Percentiles rank a stretch among this genome's conserved stretches.
phyloP scores from a whole-genome alignment of 495 filamentous ascomycete species.

The Xylona heveae region DNA sequence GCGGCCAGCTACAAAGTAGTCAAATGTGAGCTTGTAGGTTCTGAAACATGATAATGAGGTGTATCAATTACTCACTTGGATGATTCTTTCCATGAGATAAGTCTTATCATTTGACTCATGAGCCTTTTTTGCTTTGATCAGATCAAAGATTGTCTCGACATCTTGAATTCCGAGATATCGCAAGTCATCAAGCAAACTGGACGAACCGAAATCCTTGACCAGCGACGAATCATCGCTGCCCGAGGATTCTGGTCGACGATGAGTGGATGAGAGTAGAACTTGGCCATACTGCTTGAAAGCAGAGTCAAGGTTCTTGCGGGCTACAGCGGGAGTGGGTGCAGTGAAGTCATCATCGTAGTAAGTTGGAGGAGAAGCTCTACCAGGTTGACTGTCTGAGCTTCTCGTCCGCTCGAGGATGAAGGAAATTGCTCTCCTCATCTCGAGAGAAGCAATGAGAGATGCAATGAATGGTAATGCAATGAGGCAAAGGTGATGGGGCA shows the following conservation, averaged over 20 bases:
- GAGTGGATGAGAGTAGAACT: conserved; percentile 33
- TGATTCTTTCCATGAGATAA: conserved; percentile 14
- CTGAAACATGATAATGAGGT: no score
- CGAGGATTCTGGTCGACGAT: conserved; percentile 25
- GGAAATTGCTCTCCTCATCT: no score
- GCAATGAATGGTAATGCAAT: no score
- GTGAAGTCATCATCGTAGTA: conserved; percentile 2
- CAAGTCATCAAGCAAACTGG: conserved; percentile 38
- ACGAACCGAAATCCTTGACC: no score
- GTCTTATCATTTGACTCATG: conserved; percentile 53
- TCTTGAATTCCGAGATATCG: conserved; percentile 38
- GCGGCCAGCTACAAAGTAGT: conserved; percentile 16
- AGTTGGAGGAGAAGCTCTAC: background rate
- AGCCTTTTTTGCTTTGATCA: conserved; percentile 31
- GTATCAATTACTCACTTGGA: conserved; percentile 5
- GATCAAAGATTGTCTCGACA: conserved; percentile 27
- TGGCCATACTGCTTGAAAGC: conserved; percentile 41
- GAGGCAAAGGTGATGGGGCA: no score
- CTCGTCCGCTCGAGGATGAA: no score
- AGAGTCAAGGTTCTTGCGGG: conserved; percentile 18
- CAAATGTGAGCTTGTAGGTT: no score
- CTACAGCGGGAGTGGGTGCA: conserved; percentile 12
- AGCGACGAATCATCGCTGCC: no score
- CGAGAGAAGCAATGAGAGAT: background rate
- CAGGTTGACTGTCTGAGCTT: no score